Percentiles rank a stretch among this genome's conserved stretches.
These are phyloP conservation scores for Hanseniaspora hatyaiensis DNA, from an alignment of 805 yeast genomes.

Conservation along the genomic window DNA sequence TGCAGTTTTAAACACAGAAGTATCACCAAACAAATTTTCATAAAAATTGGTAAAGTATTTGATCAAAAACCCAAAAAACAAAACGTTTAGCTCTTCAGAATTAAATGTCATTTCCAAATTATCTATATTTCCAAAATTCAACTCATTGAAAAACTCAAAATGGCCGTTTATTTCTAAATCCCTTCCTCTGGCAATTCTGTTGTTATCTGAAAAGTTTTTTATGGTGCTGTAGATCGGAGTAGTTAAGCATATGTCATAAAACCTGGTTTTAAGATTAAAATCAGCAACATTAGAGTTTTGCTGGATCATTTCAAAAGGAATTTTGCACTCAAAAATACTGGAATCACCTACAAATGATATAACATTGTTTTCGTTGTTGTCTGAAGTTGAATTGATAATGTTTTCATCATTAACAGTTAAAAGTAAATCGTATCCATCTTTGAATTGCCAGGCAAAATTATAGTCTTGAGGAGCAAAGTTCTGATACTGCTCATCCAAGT, in stretches of 20 bases:
- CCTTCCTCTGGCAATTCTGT: constrained; percentile 55
- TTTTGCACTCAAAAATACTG: constrained; percentile 35
- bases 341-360: constrained; percentile 58
- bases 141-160: constrained; percentile 46
- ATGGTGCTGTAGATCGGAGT: constrained; percentile 91
- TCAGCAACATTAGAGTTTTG: constrained; percentile 41
- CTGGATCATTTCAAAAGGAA: constrained; percentile 51
- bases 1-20: constrained; percentile 68
- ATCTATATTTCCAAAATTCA: constrained; percentile 60
- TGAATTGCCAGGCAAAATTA: constrained; percentile 41
- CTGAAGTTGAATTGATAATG: constrained; percentile 79
- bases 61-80: constrained; percentile 68
- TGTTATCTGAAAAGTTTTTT: constrained; percentile 52
- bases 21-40: constrained; percentile 86
- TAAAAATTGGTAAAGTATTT: constrained; percentile 62
- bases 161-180: constrained; percentile 53
- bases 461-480: constrained; percentile 44
- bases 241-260: constrained; percentile 50
- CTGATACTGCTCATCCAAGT: constrained; percentile 39
- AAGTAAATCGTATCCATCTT: constrained; percentile 45
- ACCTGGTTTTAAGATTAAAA: constrained; percentile 44
- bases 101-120: constrained; percentile 51
- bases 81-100: constrained; percentile 55
- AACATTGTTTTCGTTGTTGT: constrained; percentile 67
- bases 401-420: constrained; percentile 79